Percentiles rank a stretch among this genome's conserved stretches.
These are phyloP conservation scores for Escovopsis sp. DNA, from an alignment of 2,329 filamentous ascomycete species.

Conservation along the genomic window DNA sequence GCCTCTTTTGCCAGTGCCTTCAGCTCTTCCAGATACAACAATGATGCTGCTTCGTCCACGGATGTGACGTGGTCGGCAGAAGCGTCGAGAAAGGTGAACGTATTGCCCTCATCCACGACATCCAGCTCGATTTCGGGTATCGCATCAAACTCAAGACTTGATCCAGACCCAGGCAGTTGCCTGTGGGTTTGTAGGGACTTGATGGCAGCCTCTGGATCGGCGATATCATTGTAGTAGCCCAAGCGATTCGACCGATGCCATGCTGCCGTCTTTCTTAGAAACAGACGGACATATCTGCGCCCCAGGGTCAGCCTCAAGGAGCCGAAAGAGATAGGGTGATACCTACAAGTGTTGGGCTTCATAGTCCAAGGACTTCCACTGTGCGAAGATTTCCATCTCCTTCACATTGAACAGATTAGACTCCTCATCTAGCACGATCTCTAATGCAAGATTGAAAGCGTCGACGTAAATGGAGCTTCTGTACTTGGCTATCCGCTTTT, in stretches of 20 bases:
- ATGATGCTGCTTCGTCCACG: conserved; percentile 66
- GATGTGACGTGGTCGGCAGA: conserved; percentile 59
- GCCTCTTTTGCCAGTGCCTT: conserved; percentile 73
- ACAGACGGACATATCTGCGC: conserved; percentile 72
- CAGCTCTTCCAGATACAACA: conserved; percentile 77
- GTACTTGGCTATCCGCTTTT: conserved; percentile 47
- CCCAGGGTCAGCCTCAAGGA: not conserved
- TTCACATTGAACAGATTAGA: conserved; percentile 70
- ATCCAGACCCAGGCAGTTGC: conserved; percentile 31
- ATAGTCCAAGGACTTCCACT: conserved; percentile 62
- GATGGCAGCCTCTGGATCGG: conserved; percentile 53
- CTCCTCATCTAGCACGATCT: conserved; percentile 82
- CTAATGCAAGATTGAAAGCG: conserved; percentile 83
- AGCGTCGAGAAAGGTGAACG: conserved; percentile 66
- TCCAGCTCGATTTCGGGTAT: conserved; percentile 22
- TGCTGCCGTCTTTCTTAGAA: conserved; percentile 75
- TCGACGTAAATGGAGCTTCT: conserved; percentile 91
- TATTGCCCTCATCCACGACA: conserved; percentile 30
- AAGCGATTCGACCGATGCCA: conserved; percentile 77
- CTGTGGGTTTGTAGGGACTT: conserved; percentile 43
- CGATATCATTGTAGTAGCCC: conserved; percentile 70
- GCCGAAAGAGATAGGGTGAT: not conserved
- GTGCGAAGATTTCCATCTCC: conserved; percentile 60
- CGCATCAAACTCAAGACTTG: conserved; percentile 5
- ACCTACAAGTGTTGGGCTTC: conserved; percentile 80